Base-by-base conservation (phyloP, 768 basidiomycete species). In the Pulveroboletus sp. region DNA sequence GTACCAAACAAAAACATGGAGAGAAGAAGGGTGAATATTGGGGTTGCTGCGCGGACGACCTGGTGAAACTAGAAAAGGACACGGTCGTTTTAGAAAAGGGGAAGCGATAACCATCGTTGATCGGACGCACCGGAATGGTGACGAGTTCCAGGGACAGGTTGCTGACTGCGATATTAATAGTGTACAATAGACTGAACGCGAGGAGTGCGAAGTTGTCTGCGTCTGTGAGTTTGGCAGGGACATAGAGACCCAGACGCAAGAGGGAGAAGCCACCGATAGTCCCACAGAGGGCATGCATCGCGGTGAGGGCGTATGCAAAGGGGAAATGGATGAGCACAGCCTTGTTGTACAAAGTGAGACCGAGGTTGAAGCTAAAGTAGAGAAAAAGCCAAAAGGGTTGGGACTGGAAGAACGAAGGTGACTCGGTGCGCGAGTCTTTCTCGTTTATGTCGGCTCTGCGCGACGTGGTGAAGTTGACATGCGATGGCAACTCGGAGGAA, bases 321-420 rank as follows among this genome's bases (percentile, higher is more conserved):
- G 97, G 97, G 63, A 98, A 98, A 47, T 79, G 81, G 45, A 90
- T 84, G 52, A 99, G 82, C 16, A 98, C 84, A 32, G 81, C 77
- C 69, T 99, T 99, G 79, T 99, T 99, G 70, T 91, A 97, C 37
- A 99, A 73, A 8, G 95, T 98, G 55, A 99, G 80, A 11, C 81
- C 79, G 24, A 98, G 83, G 69, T 97, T 98, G 77, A 94, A 87
- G 51, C 72, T 66, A 62, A 99, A 97, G 72, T 97, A 98, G 52
- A 91, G 73, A 5, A 67, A 57, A 16, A 97, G 78, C 90, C 90
- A 94, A 45, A 75, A 72, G 2, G 67, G 56, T 20, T 69, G 62
- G 4, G 69, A 71, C 4, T 59, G 53, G 44, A 52, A 58, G 49
- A 66, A 63, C 3, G 58, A 51, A 24, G 52, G 46, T 1, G 57